Percentiles rank a stretch among this genome's conserved stretches.
phyloP scores from a whole-genome alignment of 2,329 filamentous ascomycete species.

The Fragosphaeria purpurea region DNA sequence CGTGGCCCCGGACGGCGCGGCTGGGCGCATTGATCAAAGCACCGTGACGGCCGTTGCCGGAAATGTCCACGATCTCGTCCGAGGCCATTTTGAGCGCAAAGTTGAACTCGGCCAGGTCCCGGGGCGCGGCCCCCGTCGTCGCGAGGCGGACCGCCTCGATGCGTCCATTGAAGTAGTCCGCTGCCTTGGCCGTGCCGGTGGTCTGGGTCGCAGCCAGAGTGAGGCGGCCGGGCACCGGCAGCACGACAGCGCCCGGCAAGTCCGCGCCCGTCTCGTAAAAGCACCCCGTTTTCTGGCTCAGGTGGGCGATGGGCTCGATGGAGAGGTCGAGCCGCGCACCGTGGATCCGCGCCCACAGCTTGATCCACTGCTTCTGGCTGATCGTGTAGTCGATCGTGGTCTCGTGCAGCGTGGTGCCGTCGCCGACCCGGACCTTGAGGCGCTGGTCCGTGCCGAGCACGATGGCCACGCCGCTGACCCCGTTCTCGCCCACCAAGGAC shows the following conservation, averaged over 20 bases:
- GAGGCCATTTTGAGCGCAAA: conserved; percentile 2
- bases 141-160: neutral
- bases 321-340: too few species aligned
- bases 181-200: neutral
- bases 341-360: neutral
- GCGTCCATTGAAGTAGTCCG: conserved; percentile 6
- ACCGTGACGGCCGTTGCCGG: neutral
- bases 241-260: too few species aligned
- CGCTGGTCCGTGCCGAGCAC: neutral
- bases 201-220: neutral
- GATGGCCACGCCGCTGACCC: neutral
- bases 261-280: neutral
- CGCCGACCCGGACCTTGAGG: neutral
- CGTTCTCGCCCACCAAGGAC: neutral
- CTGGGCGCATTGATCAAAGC: conserved; percentile 2
- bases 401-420: neutral
- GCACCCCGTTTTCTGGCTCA: too few species aligned
- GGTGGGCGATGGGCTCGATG: too few species aligned
- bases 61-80: conserved; percentile 1
- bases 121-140: neutral
- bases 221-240: neutral
- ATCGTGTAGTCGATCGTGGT: neutral
- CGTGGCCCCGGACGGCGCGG: conserved; percentile 2
- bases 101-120: neutral
- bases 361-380: neutral